Evolutionary conservation across 345 rosid genomes (phyloP).

Genomic region (Nasturtium officinale): DNA sequence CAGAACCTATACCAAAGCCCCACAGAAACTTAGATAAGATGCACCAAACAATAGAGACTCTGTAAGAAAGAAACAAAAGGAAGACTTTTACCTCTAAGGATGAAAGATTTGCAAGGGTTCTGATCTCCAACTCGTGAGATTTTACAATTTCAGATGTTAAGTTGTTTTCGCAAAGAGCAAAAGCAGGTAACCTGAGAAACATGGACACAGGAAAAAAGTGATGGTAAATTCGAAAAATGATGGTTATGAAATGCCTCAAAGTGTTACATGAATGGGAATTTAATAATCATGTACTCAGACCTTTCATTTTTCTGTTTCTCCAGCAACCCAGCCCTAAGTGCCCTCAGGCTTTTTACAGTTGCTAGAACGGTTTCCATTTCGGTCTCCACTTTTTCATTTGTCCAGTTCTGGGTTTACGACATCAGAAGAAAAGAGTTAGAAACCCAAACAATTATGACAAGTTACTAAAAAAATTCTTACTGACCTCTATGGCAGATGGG

Average conservation of each 20-base stretch:
- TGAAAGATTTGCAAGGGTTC: slow-evolving; percentile 76
- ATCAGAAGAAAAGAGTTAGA: slow-evolving; percentile 10
- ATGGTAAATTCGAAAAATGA: neutral
- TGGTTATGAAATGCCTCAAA: neutral
- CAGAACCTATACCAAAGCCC: slow-evolving; percentile 55
- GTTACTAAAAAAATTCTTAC: slow-evolving; percentile 16
- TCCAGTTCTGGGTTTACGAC: slow-evolving; percentile 56
- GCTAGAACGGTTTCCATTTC: slow-evolving; percentile 84
- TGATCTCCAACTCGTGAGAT: slow-evolving; percentile 71
- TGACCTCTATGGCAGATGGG: slow-evolving; percentile 71
- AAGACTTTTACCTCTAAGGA: slow-evolving; percentile 61
- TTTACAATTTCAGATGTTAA: slow-evolving; percentile 54
- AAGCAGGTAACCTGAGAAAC: slow-evolving; percentile 74
- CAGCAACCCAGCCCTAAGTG: slow-evolving; percentile 73
- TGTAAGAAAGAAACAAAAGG: neutral
- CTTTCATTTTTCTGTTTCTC: slow-evolving; percentile 80
- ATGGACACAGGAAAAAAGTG: neutral
- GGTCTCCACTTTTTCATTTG: slow-evolving; percentile 61
- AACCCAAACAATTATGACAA: slow-evolving; percentile 8
- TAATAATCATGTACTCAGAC: slow-evolving; percentile 40
- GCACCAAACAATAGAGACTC: neutral
- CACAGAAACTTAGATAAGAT: neutral
- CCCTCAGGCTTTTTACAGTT: slow-evolving; percentile 68
- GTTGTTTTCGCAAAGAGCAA: slow-evolving; percentile 70
- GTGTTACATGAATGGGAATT: neutral